These are phyloP conservation scores for Monosporascus sp. DNA, from an alignment of 2,329 filamentous ascomycete species.

Conservation along the genomic window DNA sequence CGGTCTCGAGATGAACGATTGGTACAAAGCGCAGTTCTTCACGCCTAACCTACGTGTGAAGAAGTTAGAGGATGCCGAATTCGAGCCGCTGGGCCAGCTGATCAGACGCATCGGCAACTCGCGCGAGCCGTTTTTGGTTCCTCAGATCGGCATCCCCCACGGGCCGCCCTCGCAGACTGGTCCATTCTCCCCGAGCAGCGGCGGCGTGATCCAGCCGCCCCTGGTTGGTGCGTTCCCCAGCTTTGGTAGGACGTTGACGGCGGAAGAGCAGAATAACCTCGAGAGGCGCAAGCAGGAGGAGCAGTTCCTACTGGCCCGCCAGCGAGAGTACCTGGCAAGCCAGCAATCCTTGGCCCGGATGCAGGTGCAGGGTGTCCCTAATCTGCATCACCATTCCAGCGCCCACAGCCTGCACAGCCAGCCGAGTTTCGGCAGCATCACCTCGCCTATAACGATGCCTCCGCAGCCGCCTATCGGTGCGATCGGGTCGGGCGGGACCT, in stretches of 20 bases:
- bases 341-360: conserved; percentile 76
- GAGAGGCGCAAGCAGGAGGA: conserved; percentile 97
- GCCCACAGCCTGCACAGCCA: conserved; percentile 95
- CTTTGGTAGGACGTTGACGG: conserved; percentile 92
- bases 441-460: conserved; percentile 67
- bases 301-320: conserved; percentile 91
- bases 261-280: conserved; percentile 95
- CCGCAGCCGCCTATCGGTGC: conserved; percentile 51
- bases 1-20: conserved; percentile 97
- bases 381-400: conserved; percentile 87
- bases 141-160: conserved; percentile 92
- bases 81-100: conserved; percentile 89
- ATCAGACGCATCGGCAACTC: conserved; percentile 96
- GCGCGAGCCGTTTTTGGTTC: conserved; percentile 92
- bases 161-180: conserved; percentile 59
- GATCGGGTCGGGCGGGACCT: conserved; percentile 58
- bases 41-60: conserved; percentile 91
- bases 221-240: conserved; percentile 92
- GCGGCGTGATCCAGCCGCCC: conserved; percentile 71
- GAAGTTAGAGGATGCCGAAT: conserved; percentile 88
- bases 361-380: conserved; percentile 52
- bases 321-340: conserved; percentile 86
- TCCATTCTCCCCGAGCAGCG: conserved; percentile 42
- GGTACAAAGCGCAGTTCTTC: conserved; percentile 99
- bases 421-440: conserved; percentile 91